These are phyloP conservation scores for Suhomyces terraborum DNA, from an alignment of 1,139 yeast genomes.

Conservation along the genomic window DNA sequence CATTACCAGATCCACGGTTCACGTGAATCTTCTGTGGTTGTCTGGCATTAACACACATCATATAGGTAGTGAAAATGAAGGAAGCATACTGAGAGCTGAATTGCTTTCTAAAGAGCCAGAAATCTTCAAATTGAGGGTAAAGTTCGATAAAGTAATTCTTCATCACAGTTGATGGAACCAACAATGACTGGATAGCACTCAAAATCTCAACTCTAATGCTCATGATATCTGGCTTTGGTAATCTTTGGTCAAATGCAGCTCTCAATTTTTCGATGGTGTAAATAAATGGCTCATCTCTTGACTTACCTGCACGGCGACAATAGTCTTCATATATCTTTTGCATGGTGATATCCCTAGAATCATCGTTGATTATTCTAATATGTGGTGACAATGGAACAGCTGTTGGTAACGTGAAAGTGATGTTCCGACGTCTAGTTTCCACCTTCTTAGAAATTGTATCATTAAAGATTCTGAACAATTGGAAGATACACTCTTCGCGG, in stretches of 20 bases:
- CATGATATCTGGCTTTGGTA: constrained; percentile 89
- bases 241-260: constrained; percentile 89
- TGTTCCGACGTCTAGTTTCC: constrained; percentile 82
- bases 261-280: constrained; percentile 84
- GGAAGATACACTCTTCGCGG: constrained; percentile 93
- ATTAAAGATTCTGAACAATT: constrained; percentile 83
- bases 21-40: constrained; percentile 93
- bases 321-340: constrained; percentile 87
- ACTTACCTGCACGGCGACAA: constrained; percentile 72
- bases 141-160: constrained; percentile 64
- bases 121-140: constrained; percentile 83
- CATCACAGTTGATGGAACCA: constrained; percentile 85
- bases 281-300: constrained; percentile 87
- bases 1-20: constrained; percentile 79
- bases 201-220: constrained; percentile 89
- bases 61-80: constrained; percentile 86
- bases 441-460: constrained; percentile 79
- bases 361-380: constrained; percentile 87
- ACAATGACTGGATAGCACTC: constrained; percentile 81
- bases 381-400: constrained; percentile 96
- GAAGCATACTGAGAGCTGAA: constrained; percentile 97
- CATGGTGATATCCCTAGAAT: constrained; percentile 73
- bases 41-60: constrained; percentile 92
- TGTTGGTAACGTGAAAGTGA: constrained; percentile 83
- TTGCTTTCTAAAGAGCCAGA: constrained; percentile 96